phyloP scores from a whole-genome alignment of 768 basidiomycete genomes.

The Boletus subparvulus region DNA sequence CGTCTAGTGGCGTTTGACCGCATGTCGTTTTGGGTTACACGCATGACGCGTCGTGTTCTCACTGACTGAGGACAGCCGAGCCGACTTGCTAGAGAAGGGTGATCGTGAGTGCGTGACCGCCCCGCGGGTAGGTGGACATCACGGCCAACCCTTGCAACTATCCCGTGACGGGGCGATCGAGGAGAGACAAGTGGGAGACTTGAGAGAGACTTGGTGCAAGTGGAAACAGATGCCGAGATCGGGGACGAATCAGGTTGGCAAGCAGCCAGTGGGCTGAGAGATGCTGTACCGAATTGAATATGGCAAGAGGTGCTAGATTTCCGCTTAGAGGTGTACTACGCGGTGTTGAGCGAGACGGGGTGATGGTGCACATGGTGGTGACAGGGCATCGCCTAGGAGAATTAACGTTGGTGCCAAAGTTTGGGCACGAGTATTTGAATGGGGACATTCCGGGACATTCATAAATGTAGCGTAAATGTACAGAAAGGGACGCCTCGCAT shows the following conservation, averaged over 20 bases:
- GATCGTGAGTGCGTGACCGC: not conserved
- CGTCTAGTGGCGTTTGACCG: slow-evolving; percentile 29
- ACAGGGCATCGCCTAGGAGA: slow-evolving; percentile 8
- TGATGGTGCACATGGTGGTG: slow-evolving; percentile 4
- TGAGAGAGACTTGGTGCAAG: not conserved
- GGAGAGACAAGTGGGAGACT: not conserved
- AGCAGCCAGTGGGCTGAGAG: not conserved
- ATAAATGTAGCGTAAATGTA: slow-evolving; percentile 7
- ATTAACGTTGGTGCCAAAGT: slow-evolving; percentile 19
- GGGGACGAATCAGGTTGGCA: not conserved
- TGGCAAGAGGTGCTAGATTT: not conserved
- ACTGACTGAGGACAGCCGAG: not conserved
- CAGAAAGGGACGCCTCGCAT: slow-evolving; percentile 8
- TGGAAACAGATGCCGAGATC: slow-evolving; percentile 5
- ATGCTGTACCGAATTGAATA: not conserved
- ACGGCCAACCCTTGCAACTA: not conserved
- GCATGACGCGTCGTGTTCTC: slow-evolving; percentile 5
- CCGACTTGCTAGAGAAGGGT: not conserved
- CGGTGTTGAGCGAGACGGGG: not conserved
- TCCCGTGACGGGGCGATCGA: not conserved
- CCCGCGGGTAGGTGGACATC: not conserved
- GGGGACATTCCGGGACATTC: not conserved
- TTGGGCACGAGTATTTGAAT: slow-evolving; percentile 5
- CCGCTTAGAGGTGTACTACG: not conserved
- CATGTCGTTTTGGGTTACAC: slow-evolving; percentile 14